Percentiles rank a stretch among this genome's conserved stretches.
These are phyloP conservation scores for Trametopsis cervina DNA, from an alignment of 768 basidiomycete species.

Conservation along the genomic window DNA sequence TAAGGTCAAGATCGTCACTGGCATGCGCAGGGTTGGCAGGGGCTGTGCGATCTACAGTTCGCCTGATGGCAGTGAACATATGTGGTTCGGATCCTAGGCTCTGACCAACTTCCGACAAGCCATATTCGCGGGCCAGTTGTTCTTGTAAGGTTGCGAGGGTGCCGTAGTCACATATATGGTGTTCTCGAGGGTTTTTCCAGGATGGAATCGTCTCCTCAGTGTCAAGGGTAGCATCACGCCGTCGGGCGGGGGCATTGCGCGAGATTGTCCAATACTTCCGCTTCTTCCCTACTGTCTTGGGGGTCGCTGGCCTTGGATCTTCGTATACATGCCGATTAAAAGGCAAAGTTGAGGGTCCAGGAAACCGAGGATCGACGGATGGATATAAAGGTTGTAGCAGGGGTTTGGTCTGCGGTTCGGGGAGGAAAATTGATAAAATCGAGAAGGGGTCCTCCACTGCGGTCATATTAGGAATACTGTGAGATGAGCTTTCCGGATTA, in stretches of 20 bases:
- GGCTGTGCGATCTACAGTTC: constrained; percentile 15
- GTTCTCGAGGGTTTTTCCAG: constrained; percentile 47
- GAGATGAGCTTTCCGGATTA: not conserved
- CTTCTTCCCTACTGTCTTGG: constrained; percentile 17
- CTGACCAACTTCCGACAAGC: constrained; percentile 10
- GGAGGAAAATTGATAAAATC: constrained; percentile 53
- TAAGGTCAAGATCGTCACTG: constrained; percentile 15
- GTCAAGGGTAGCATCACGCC: constrained; percentile 42
- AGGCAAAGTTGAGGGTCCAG: constrained; percentile 24
- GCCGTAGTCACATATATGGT: constrained; percentile 50
- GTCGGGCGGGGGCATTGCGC: constrained; percentile 42
- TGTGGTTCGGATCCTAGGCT: constrained; percentile 25
- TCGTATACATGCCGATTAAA: constrained; percentile 1
- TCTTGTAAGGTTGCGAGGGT: constrained; percentile 49
- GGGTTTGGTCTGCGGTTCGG: constrained; percentile 50
- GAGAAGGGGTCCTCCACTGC: constrained; percentile 78
- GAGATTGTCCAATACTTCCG: constrained; percentile 57
- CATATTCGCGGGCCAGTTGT: constrained; percentile 21
- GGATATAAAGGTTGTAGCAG: constrained; percentile 52
- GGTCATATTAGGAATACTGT: not conserved
- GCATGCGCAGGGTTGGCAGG: constrained; percentile 7
- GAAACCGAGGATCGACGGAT: constrained; percentile 23
- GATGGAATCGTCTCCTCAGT: constrained; percentile 36
- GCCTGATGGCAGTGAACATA: constrained; percentile 18
- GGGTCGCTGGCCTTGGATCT: constrained; percentile 7